Percentiles rank a stretch among this genome's conserved stretches.
Evolutionary conservation across 2,329 filamentous ascomycete species (phyloP).

Genomic region (Biscogniauxia mediterranea): DNA sequence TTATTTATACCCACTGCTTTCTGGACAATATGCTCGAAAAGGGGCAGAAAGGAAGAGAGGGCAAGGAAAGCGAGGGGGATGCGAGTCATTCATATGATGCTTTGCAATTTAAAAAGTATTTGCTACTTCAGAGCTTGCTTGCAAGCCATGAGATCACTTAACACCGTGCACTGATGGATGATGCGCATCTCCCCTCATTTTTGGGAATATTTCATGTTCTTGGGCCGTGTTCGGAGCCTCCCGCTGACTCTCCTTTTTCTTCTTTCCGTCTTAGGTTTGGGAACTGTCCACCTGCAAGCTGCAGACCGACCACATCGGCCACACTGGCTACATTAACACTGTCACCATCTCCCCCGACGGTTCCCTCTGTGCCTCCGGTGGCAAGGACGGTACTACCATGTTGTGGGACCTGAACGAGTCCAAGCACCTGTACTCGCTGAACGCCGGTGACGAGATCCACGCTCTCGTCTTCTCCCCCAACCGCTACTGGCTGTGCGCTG

Average conservation of each 20-base stretch:
- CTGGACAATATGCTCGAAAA: too few species aligned
- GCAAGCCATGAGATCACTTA: constrained; percentile 94
- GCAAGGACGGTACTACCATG: constrained; percentile 99
- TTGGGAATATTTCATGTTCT: constrained; percentile 1
- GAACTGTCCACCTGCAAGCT: constrained; percentile 99
- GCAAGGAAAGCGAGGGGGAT: constrained; percentile 4
- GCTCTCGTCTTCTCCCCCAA: constrained; percentile 99
- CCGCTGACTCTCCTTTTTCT: constrained; percentile 26
- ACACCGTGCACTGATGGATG: constrained; percentile 90
- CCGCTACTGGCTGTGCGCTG: constrained; percentile 99
- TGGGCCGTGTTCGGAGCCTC: constrained; percentile 1
- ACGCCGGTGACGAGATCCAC: constrained; percentile 99
- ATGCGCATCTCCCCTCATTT: constrained; percentile 22
- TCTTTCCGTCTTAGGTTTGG: constrained; percentile 71
- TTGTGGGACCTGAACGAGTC: constrained; percentile 99
- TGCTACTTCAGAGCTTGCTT: constrained; percentile 99
- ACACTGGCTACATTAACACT: constrained; percentile 99
- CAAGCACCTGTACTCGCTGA: constrained; percentile 99
- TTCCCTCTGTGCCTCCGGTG: constrained; percentile 97
- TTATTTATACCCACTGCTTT: too few species aligned
- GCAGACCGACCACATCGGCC: constrained; percentile 99
- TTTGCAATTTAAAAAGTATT: constrained; percentile 91
- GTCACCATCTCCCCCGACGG: constrained; percentile 99
- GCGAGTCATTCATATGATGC: constrained; percentile 72
- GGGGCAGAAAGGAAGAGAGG: too few species aligned